Evolutionary conservation across 495 filamentous ascomycete genomes (phyloP), one percentile per base, ranked within the genome.

Genomic region (Aspergillus biplanus): DNA sequence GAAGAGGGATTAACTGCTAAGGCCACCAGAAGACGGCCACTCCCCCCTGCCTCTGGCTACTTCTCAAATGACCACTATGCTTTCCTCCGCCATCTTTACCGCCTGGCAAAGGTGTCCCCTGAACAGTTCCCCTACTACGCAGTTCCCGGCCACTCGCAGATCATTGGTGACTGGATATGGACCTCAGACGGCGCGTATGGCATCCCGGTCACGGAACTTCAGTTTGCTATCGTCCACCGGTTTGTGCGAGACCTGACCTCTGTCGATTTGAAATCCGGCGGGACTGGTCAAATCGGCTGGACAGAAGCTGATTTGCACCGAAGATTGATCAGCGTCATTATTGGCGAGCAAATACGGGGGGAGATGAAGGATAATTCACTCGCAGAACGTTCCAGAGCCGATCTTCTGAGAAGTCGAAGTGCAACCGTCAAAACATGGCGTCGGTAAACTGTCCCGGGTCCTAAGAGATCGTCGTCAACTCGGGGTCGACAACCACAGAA

Each of bases 101-200:
- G 69, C 61, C 61, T 76, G 60, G 76, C 78, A 56, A 78, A 79
- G 67, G 68, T 63, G 46, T 69, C 65, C 32, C 77, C 80, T 7
- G 74, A 77, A 35, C 73, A 67, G 7, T 78, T 80, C 59, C 71
- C 74, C 31, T 81, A 80, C 56, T 63, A 73, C 50, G 68, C 78
- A n/a, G 63, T 72, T 13, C 64, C 70, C 12, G 71, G 72, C 15
- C 78, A 78, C 49, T 67, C 74, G 37, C 68, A 74, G 16, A 81
- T 81, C 52, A 73, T 81, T 37, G 77, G 80, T 33, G 77, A 81
- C 69, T 79, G 75, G 71, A 77, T 81, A 31, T 81, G 78, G 78
- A 80, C 77, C 2, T 79, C 77, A 21, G 74, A 80, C 64, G 75
- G 75, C 15, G 67, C 65, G 52, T 73, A 79, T 59, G 80, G 78